A percentile compares a stretch with the other conserved stretches of the same genome.
These are phyloP conservation scores for Talaromyces sp. DNA, from an alignment of 2,329 filamentous ascomycete species.

Conservation along the genomic window DNA sequence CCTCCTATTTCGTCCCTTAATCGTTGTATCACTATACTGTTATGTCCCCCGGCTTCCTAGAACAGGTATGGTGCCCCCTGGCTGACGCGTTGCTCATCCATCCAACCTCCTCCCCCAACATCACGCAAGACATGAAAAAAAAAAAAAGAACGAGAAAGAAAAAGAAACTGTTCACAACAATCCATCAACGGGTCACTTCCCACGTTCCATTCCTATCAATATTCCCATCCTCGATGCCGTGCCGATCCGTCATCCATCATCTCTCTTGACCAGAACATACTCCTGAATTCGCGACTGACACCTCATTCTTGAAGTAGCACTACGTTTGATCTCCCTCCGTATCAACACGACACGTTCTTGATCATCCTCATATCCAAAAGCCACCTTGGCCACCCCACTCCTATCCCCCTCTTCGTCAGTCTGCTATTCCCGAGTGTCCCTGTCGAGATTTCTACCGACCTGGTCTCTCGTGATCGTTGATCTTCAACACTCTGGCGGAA, in stretches of 20 bases:
- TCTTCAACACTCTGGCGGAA: constrained; percentile 20
- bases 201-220: background rate
- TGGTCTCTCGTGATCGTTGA: constrained; percentile 19
- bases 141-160: constrained; percentile 1
- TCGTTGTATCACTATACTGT: constrained; percentile 37
- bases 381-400: too few species aligned
- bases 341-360: constrained; percentile 10
- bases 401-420: background rate
- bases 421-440: constrained; percentile 14
- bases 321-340: constrained; percentile 21
- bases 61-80: constrained; percentile 31
- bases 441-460: constrained; percentile 27
- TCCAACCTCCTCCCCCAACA: constrained; percentile 11
- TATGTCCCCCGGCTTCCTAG: constrained; percentile 31
- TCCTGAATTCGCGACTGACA: constrained; percentile 24
- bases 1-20: constrained; percentile 30
- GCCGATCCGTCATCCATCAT: background rate
- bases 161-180: background rate
- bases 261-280: background rate
- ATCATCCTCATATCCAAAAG: background rate
- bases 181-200: too few species aligned
- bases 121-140: constrained; percentile 10
- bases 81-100: constrained; percentile 23
- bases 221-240: background rate
- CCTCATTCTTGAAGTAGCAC: constrained; percentile 21